These are phyloP conservation scores for Dysphania ambrosioides DNA, from an alignment of 148 eudicot species.

Conservation along the genomic window DNA sequence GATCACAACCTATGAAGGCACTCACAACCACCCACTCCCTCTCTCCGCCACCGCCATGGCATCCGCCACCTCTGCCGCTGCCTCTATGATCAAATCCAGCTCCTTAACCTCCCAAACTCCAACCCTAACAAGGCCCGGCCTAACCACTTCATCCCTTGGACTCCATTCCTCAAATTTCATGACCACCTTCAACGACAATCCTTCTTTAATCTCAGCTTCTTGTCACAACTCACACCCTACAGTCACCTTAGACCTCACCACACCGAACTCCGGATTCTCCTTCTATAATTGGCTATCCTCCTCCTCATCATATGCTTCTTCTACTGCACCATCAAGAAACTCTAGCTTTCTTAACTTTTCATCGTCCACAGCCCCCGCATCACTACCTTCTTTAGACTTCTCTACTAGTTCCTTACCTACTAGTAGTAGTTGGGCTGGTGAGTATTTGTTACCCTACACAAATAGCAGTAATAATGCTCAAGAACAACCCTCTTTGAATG, in stretches of 20 bases:
- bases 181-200: constrained; percentile 27
- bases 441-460: constrained; percentile 9
- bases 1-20: constrained; percentile 70
- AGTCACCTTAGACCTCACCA: constrained; percentile 56
- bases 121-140: constrained; percentile 12
- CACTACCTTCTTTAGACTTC: constrained; percentile 22
- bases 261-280: constrained; percentile 25
- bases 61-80: constrained; percentile 57
- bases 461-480: constrained; percentile 9
- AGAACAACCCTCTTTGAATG: constrained; percentile 28
- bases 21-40: constrained; percentile 67
- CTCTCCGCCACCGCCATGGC: constrained; percentile 60
- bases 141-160: constrained; percentile 30
- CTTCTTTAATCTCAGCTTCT: constrained; percentile 38
- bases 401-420: not conserved
- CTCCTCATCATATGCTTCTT: constrained; percentile 18
- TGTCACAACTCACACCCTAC: constrained; percentile 58
- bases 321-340: constrained; percentile 6
- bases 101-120: constrained; percentile 37
- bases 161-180: constrained; percentile 28
- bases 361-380: constrained; percentile 9
- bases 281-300: constrained; percentile 27
- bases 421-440: constrained; percentile 23
- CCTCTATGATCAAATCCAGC: constrained; percentile 44
- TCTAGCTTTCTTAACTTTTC: constrained; percentile 22